These are phyloP conservation scores for Claviceps sp. DNA, from an alignment of 2,329 filamentous ascomycete genomes.

Conservation along the genomic window DNA sequence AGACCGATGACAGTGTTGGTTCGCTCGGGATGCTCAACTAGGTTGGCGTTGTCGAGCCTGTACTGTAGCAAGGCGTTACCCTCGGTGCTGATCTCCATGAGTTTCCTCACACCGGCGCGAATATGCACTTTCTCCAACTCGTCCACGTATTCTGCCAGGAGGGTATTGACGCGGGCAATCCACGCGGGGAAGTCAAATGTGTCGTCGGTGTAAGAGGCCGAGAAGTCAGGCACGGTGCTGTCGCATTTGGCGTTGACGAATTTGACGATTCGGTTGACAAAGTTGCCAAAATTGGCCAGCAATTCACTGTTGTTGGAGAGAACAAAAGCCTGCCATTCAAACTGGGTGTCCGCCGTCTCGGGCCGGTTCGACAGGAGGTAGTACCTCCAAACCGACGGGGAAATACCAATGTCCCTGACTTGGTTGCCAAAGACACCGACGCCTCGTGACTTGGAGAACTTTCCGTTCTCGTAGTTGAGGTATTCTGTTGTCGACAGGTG, in stretches of 20 bases:
- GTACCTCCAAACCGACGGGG: conserved; percentile 84
- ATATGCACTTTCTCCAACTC: conserved; percentile 61
- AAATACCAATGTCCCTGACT: conserved; percentile 73
- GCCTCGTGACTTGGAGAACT: conserved; percentile 84
- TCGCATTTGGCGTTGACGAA: conserved; percentile 66
- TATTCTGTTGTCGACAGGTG: conserved; percentile 81
- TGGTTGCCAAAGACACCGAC: conserved; percentile 88
- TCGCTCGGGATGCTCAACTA: conserved; percentile 39
- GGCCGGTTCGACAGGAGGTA: conserved; percentile 78
- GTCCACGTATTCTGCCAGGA: conserved; percentile 52
- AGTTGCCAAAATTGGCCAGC: conserved; percentile 62
- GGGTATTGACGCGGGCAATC: conserved; percentile 31
- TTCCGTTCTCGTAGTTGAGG: conserved; percentile 76
- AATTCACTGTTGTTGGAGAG: conserved; percentile 80
- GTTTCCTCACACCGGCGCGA: conserved; percentile 48
- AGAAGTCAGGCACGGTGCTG: conserved; percentile 51
- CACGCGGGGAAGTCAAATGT: conserved; percentile 24
- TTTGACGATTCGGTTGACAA: conserved; percentile 62
- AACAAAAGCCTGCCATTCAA: conserved; percentile 78
- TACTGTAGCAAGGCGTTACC: conserved; percentile 39
- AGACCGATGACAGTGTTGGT: conserved; percentile 53
- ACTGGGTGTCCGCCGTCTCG: conserved; percentile 76
- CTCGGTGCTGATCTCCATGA: conserved; percentile 52
- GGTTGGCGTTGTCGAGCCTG: conserved; percentile 40
- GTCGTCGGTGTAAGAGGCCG: conserved; percentile 42